Base-by-base conservation (phyloP, 495 filamentous ascomycete genomes). In the Filosporella fistucella region DNA sequence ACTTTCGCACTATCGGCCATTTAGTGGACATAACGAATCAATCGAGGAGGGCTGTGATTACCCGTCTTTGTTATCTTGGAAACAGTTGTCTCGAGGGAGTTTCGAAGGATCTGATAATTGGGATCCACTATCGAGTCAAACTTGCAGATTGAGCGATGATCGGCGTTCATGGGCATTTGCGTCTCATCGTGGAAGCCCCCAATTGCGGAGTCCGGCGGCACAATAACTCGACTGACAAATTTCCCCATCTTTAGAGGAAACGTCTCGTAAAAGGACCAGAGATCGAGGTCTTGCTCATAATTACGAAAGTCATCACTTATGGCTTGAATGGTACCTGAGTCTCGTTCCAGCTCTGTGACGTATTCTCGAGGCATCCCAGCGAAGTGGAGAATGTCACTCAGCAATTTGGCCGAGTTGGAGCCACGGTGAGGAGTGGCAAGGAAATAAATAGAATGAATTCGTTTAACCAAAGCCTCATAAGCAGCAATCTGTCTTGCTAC, bases 231-330 rank as follows among this genome's bases (percentile, higher is more conserved):
- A n/a, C n/a, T n/a, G n/a, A n/a, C n/a, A n/a, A n/a, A n/a, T n/a
- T n/a, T n/a, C n/a, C n/a, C n/a, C n/a, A n/a, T n/a, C n/a, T n/a
- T n/a, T n/a, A n/a, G n/a, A n/a, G n/a, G n/a, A n/a, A 43, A 47
- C 4, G 66, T 74, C 45, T 78, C 73, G 38, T 76, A 78, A 48
- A 78, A 78, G 12, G 75, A 76, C 29, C 62, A 56, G 2, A 77
- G 61, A 0, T 54, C 33, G 0, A 76, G 24, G 9, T 56, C 60
- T 8, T 49, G 52, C 8, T 68, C 61, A 20, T 68, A 34, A 32
- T 70, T 58, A 0, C 71, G 60, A 49, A 78, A 78, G n/a, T 70
- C 55, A 20, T 78, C 74, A 36, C 77, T 77, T 9, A 78, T 56
- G 0, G 54, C 49, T 35, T 75, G 59, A 1, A 74, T 13, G 0